A percentile compares a stretch with the other conserved stretches of the same genome.
Conservation (phyloP, 345 rosid genomes). For the Excoecaria cochinchinensis region DNA sequence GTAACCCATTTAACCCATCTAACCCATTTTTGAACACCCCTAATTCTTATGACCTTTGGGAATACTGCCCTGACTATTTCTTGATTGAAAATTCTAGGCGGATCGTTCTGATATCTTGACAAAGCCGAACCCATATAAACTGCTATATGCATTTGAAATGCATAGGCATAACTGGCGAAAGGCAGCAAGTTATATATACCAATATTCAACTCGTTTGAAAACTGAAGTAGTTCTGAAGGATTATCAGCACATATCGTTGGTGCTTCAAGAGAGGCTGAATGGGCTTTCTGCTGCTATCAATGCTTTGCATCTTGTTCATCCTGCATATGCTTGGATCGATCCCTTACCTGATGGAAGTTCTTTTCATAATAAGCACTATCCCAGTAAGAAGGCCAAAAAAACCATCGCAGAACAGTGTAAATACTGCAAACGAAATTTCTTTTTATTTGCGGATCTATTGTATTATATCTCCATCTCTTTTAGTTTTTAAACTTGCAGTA, state of each 20-base stretch:
- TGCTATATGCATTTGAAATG: conserved; percentile 95
- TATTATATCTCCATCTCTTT: background rate
- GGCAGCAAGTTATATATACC: conserved; percentile 87
- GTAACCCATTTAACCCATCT: too few species aligned
- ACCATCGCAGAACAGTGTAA: conserved; percentile 55
- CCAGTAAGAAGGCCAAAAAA: conserved; percentile 72
- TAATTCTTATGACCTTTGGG: conserved; percentile 19
- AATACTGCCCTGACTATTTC: conserved; percentile 13
- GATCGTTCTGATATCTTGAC: conserved; percentile 69
- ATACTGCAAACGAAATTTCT: conserved; percentile 5
- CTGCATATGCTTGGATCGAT: conserved; percentile 87
- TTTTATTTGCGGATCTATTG: background rate
- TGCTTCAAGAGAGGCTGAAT: conserved; percentile 80
- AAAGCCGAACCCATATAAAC: conserved; percentile 79
- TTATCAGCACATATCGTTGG: conserved; percentile 47
- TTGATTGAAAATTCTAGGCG: conserved; percentile 54
- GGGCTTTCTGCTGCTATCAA: conserved; percentile 90
- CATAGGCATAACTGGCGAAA: conserved; percentile 87
- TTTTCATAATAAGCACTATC: conserved; percentile 43
- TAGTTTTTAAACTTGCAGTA: background rate
- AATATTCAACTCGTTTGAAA: conserved; percentile 70
- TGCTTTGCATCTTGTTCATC: conserved; percentile 79
- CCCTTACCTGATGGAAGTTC: conserved; percentile 46
- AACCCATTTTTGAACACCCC: too few species aligned
- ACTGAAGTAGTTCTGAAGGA: conserved; percentile 56